phyloP scores from a whole-genome alignment of 2,329 filamentous ascomycete genomes.

The Neoscytalidium dimidiatum region DNA sequence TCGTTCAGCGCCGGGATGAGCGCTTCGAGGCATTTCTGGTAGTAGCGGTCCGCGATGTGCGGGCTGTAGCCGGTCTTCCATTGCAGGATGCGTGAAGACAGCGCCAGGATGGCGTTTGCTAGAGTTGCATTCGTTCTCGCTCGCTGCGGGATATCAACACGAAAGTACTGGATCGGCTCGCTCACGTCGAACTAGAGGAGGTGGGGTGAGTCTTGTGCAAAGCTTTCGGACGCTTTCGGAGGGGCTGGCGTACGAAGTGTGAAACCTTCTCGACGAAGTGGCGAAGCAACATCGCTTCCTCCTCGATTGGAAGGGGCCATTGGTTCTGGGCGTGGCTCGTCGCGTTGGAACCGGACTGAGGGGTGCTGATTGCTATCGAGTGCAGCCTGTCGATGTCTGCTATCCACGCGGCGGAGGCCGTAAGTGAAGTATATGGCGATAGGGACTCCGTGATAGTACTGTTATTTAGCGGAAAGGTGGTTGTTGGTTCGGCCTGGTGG shows the following conservation, averaged over 20 bases:
- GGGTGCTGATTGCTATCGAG: not conserved
- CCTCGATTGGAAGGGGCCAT: conserved; percentile 38
- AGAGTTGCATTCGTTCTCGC: conserved; percentile 41
- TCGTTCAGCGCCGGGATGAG: conserved; percentile 45
- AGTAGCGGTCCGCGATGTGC: conserved; percentile 45
- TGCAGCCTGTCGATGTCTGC: not conserved
- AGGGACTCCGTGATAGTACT: not conserved
- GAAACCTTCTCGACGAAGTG: conserved; percentile 40
- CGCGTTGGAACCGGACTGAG: not conserved
- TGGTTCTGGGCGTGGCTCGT: conserved; percentile 23
- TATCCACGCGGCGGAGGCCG: not conserved
- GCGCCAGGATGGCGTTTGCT: conserved; percentile 47
- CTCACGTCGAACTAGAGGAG: conserved; percentile 36
- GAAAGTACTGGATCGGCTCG: conserved; percentile 36
- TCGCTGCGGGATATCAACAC: conserved; percentile 36
- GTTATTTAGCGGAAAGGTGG: not conserved
- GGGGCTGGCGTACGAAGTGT: conserved; percentile 31
- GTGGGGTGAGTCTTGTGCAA: not conserved
- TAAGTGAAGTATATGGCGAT: not conserved
- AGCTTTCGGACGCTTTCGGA: not conserved
- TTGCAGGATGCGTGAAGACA: conserved; percentile 46
- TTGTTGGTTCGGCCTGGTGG: not conserved
- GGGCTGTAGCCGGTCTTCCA: conserved; percentile 42
- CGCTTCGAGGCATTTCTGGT: conserved; percentile 42
- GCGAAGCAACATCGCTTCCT: conserved; percentile 39